Conservation (phyloP, 1,139 yeast genomes). For the Casaregolazyma suthepensis region DNA sequence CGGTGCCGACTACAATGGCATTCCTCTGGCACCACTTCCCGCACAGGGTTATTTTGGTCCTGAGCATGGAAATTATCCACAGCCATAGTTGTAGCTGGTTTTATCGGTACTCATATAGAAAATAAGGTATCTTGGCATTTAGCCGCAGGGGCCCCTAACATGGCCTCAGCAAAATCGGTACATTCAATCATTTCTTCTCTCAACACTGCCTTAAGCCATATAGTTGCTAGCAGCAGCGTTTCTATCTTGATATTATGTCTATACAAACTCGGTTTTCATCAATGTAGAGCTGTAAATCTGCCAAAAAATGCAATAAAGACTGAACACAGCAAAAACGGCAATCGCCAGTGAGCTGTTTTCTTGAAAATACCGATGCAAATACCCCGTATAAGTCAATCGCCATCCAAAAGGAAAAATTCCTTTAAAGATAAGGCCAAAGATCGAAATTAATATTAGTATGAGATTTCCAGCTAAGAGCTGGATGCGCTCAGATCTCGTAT, state of each 20-base stretch:
- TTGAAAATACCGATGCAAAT: not conserved
- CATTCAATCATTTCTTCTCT: not conserved
- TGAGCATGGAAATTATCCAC: conserved; percentile 19
- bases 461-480: not conserved
- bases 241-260: not conserved
- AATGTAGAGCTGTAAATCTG: not conserved
- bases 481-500: not conserved
- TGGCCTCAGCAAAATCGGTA: not conserved
- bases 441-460: not conserved
- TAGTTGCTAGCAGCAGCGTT: not conserved
- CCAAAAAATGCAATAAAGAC: not conserved
- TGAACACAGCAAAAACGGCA: not conserved
- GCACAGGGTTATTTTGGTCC: conserved; percentile 46
- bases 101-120: not conserved
- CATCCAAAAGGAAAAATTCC: too few relatives aligned
- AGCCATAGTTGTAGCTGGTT: not conserved
- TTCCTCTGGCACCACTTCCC: conserved; percentile 35
- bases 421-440: not conserved
- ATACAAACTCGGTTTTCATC: not conserved
- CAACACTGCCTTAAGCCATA: not conserved
- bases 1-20: conserved; percentile 35
- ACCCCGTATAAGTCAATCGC: not conserved
- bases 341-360: not conserved
- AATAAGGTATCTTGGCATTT: not conserved
- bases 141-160: not conserved